Evolutionary conservation across 2,329 filamentous ascomycete genomes (phyloP).

Genomic region (Whalleya microplaca): DNA sequence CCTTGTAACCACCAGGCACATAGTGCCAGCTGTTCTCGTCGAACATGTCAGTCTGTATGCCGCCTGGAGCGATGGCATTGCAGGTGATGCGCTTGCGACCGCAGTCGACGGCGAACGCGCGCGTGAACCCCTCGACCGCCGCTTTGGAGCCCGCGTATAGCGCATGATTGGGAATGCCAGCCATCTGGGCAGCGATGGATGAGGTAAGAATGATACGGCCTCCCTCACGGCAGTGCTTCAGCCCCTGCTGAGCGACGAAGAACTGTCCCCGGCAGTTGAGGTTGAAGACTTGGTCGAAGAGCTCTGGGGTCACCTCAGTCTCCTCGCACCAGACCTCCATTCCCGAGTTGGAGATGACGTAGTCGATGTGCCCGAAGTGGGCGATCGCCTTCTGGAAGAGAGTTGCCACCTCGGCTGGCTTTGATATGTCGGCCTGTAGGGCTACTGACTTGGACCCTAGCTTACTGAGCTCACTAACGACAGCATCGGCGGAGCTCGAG

Average conservation of each 20-base stretch:
- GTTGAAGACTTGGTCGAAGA: conserved; percentile 73
- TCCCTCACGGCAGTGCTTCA: conserved; percentile 70
- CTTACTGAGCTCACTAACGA: conserved; percentile 57
- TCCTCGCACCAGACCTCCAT: conserved; percentile 74
- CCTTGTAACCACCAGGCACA: conserved; percentile 58
- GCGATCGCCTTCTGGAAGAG: conserved; percentile 69
- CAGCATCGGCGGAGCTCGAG: conserved; percentile 55
- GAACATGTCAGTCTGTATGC: conserved; percentile 80
- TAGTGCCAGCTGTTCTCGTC: conserved; percentile 70
- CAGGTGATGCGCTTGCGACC: conserved; percentile 70
- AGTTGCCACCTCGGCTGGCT: conserved; percentile 59
- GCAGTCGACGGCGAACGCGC: conserved; percentile 73
- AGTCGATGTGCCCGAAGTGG: conserved; percentile 71
- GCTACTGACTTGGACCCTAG: conserved; percentile 62
- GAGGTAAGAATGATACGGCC: conserved; percentile 75
- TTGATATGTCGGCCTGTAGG: conserved; percentile 68
- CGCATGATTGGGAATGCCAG: conserved; percentile 70
- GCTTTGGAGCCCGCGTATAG: conserved; percentile 75
- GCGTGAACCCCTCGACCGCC: conserved; percentile 73
- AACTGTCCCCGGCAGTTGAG: conserved; percentile 74
- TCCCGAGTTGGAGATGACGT: conserved; percentile 73
- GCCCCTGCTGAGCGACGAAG: conserved; percentile 77
- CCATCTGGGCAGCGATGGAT: conserved; percentile 68
- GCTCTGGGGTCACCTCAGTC: conserved; percentile 70
- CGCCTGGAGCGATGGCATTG: conserved; percentile 73